Base-by-base conservation (phyloP, 2,329 filamentous ascomycete genomes). In the Fusarium pseudograminearum region DNA sequence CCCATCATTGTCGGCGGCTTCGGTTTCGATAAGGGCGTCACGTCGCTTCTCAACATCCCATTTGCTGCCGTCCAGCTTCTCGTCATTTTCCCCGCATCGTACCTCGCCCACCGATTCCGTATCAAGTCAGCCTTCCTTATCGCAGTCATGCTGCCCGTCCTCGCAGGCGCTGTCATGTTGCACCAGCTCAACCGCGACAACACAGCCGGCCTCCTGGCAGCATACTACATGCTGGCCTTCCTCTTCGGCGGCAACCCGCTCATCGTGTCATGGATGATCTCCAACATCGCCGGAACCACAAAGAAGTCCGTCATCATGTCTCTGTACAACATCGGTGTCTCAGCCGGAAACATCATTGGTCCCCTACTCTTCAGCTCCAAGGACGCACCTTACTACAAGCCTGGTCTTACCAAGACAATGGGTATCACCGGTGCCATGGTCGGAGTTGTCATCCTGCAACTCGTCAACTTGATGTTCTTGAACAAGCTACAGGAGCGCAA, bases 201-300 rank as follows among this genome's bases (percentile, higher is more conserved):
- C 2, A 73, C 78, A 0, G 76, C 79, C 2, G 76, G 83, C 0
- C 78, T 90, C 4, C 80, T 92, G 4, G 84, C 82, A 0, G 89
- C 85, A 0, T 91, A 91, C 76, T 91, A 91, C 70, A 80, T 91
- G 3, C 83, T 91, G 1, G 86, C 88, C 0, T 91, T 91, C 76
- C 79, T 91, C 11, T 92, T 89, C 65, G 88, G 88, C 2, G 87
- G 85, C 2, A 91, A 90, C 70, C 89, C 89, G 0, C 80, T 92
- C 12, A 86, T 91, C 28, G 86, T 91, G 0, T 85, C 87, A 0
- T 93, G 90, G 90, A 89, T 91, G 60, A 84, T 91, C 8, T 88
- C 86, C 10, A 92, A 92, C 76, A 91, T 89, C 0, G 90, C 83
- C 0, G 90, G 90, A 9, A 87, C 85, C 18, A 91, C 89, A 4